These are phyloP conservation scores for Fraxinus platypoda DNA, from an alignment of 305 asterid species.

Conservation along the genomic window DNA sequence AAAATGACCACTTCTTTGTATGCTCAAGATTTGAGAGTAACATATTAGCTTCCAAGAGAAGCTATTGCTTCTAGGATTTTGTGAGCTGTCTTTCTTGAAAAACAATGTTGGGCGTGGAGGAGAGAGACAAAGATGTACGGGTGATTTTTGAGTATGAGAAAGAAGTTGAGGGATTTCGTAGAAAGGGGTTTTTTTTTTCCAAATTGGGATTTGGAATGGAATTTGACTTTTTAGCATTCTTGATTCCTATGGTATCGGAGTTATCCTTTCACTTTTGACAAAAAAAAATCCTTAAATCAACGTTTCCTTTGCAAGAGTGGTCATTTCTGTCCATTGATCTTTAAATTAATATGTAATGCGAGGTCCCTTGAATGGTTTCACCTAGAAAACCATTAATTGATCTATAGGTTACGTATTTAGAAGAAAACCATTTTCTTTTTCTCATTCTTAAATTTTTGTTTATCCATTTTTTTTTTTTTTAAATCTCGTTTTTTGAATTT, in stretches of 20 bases:
- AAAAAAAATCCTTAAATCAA: too few species aligned
- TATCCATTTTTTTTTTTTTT: neutral
- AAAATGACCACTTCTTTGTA: neutral
- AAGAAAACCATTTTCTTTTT: neutral
- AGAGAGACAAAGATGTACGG: neutral
- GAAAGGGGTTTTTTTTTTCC: too few species aligned
- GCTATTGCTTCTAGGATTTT: too few species aligned
- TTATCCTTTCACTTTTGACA: too few species aligned
- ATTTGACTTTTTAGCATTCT: too few species aligned
- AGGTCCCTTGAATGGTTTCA: neutral
- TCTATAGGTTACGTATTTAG: neutral
- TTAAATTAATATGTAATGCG: neutral
- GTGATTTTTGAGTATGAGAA: neutral
- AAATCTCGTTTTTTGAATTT: neutral
- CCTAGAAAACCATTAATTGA: neutral
- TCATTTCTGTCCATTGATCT: too few species aligned
- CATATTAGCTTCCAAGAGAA: neutral
- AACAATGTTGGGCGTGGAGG: too few species aligned
- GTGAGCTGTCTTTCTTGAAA: too few species aligned
- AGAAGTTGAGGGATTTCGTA: neutral
- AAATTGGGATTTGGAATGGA: too few species aligned
- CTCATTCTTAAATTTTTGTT: neutral
- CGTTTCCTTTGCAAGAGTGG: too few species aligned
- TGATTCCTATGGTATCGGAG: too few species aligned
- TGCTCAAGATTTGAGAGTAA: neutral